Percentiles rank a stretch among this genome's conserved stretches.
Evolutionary conservation across 208 protist species (phyloP).

Genomic region (Balamuthia mandrillaris): DNA sequence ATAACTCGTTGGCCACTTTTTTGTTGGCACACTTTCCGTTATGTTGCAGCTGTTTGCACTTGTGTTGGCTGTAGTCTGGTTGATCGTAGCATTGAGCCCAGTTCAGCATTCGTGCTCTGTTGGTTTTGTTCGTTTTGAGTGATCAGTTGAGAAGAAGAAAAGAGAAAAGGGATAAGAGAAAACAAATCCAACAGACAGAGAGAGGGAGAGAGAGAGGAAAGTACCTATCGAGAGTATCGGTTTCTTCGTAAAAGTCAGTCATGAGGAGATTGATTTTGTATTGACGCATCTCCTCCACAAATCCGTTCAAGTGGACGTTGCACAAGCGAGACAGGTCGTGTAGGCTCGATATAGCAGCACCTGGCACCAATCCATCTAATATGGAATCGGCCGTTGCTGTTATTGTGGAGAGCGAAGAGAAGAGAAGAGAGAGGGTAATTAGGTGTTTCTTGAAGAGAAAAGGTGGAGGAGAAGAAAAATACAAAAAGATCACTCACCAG

Average conservation of each 20-base stretch:
- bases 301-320: background rate
- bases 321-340: background rate
- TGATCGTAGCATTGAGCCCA: background rate
- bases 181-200: background rate
- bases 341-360: background rate
- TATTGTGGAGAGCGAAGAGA: no score
- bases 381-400: no score
- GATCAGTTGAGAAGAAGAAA: no score
- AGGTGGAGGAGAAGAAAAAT: no score
- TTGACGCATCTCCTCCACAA: background rate
- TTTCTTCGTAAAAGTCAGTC: background rate
- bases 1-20: background rate
- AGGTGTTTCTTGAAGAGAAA: no score
- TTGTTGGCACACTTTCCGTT: background rate
- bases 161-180: background rate
- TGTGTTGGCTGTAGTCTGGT: background rate
- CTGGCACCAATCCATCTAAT: background rate
- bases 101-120: background rate
- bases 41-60: background rate
- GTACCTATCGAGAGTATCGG: background rate
- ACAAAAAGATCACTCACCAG: no score
- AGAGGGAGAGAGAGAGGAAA: no score
- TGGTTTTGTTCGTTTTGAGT: no score
- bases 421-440: no score
- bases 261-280: background rate